Evolutionary conservation across 1,139 yeast genomes (phyloP), one percentile per base, ranked within the genome.

Genomic region (Saccharomycopsis crataegensis): DNA sequence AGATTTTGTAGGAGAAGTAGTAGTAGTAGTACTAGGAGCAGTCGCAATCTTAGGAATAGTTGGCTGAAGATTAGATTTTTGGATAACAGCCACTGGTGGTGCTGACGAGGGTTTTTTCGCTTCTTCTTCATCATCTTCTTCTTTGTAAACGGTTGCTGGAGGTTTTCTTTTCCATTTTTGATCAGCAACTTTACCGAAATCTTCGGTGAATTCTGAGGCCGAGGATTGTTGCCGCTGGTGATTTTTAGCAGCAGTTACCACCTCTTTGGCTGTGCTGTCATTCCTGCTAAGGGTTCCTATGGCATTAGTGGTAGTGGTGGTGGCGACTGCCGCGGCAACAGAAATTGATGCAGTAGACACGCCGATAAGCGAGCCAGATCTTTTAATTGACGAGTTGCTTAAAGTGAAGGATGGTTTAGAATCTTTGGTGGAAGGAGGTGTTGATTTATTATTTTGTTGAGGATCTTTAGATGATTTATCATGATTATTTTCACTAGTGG

Each of bases 151-250:
- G 37, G 14, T 32, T 17, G 48, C 14, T 2, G 49, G 16, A n/a
- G 45, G 49, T 37, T 9, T 34, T 14, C 14, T 38, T 41, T 50
- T 38, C 8, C 16, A 14, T 33, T 48, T 48, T 28, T 17, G 40
- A 43, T 32, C 37, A 9, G 44, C 43, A 16, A 34, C 34, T 31
- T 46, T 33, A 28, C 33, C 41, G 36, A 51, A 51, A 46, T 54
- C 52, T 44, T 54, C 54, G 33, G 48, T 50, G 34, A 54, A 51
- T 33, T 51, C 55, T 12, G 45, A 14, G 9, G 33, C 42, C 7
- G 48, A 14, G 42, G 46, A 31, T 16, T 8, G 12, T 7, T 14
- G 11, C 3, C 16, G 12, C 9, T 17, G n/a, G 16, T 16, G 31
- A 7, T 17, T n/a, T 12, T 22, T 34, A 46, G 40, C 33, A 22